Evolutionary conservation across 2,329 filamentous ascomycete species (phyloP).

Genomic region (Aureobasidium pullulans): DNA sequence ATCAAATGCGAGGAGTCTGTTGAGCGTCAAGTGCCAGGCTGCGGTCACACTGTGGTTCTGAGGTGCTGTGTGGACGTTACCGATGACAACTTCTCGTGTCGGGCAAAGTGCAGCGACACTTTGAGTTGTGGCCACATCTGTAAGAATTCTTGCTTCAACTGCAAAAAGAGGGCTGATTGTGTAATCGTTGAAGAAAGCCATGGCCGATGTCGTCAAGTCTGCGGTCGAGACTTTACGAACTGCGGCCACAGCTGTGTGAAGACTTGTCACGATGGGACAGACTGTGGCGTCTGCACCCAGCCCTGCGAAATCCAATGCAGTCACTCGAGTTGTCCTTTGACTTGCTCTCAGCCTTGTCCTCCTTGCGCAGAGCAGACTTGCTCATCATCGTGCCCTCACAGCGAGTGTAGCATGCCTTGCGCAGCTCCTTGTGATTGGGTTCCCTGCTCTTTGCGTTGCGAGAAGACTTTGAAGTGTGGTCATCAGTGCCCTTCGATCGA

Average conservation of each 20-base stretch:
- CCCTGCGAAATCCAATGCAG: conserved; percentile 51
- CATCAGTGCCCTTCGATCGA: conserved; percentile 60
- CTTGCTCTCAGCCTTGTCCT: conserved; percentile 53
- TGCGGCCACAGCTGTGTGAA: conserved; percentile 50
- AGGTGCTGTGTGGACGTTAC: conserved; percentile 45
- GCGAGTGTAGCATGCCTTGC: conserved; percentile 40
- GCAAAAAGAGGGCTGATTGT: conserved; percentile 34
- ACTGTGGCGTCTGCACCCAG: conserved; percentile 42
- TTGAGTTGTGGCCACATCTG: conserved; percentile 56
- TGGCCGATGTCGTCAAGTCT: conserved; percentile 41
- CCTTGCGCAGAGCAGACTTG: conserved; percentile 39
- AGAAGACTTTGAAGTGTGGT: conserved; percentile 46
- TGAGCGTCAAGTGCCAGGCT: conserved; percentile 44
- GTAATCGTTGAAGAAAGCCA: conserved; percentile 34
- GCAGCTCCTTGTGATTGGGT: conserved; percentile 59
- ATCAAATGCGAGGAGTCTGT: conserved; percentile 47
- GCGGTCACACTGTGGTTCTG: conserved; percentile 46
- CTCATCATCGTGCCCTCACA: conserved; percentile 31
- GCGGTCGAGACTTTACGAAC: conserved; percentile 43
- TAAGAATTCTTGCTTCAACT: conserved; percentile 41
- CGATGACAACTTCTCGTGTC: conserved; percentile 39
- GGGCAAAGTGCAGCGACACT: conserved; percentile 35
- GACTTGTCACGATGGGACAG: conserved; percentile 45
- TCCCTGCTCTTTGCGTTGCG: conserved; percentile 57
- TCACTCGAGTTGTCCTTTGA: conserved; percentile 49